Percentiles rank a stretch among this genome's conserved stretches.
Conservation (phyloP, 371 early-diverging fungal species). For the Apophysomyces elegans region DNA sequence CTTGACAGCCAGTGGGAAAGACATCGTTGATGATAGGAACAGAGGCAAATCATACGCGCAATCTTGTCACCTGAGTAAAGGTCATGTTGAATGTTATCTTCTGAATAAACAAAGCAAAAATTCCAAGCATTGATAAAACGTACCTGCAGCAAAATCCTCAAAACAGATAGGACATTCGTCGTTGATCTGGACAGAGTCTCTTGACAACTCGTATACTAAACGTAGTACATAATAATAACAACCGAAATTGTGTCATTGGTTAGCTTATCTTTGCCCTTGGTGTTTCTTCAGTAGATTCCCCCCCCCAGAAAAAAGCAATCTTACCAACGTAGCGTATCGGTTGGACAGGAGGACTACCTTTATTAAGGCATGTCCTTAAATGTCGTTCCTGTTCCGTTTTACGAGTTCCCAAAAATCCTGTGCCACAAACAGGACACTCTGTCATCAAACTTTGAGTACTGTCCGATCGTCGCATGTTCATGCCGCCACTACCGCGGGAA, state of each 20-base stretch:
- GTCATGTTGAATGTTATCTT: background rate
- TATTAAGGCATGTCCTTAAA: conserved; percentile 72
- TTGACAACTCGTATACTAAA: conserved; percentile 62
- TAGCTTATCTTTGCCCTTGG: too few species aligned
- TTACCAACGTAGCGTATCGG: conserved; percentile 75
- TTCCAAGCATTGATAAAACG: conserved; percentile 2
- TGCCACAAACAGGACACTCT: conserved; percentile 84
- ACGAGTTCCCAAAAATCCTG: conserved; percentile 40
- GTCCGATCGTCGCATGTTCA: conserved; percentile 41
- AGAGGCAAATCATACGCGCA: conserved; percentile 85
- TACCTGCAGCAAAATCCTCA: conserved; percentile 82
- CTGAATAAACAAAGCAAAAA: conserved; percentile 1
- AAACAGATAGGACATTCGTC: conserved; percentile 92
- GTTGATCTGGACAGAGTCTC: conserved; percentile 63
- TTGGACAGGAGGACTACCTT: conserved; percentile 49
- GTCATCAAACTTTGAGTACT: conserved; percentile 67
- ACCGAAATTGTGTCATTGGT: too few species aligned
- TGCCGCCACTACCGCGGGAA: conserved; percentile 17
- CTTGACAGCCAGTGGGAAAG: conserved; percentile 75
- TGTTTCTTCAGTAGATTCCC: too few species aligned
- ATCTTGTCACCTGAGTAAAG: conserved; percentile 60
- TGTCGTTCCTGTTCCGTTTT: conserved; percentile 79
- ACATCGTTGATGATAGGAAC: conserved; percentile 84
- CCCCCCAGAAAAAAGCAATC: conserved; percentile 10
- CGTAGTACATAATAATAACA: background rate